A percentile compares a stretch with the other conserved stretches of the same genome.
Conservation (phyloP, 1,284 basidiomycete genomes). For the Rhodotorula mucilaginosa region DNA sequence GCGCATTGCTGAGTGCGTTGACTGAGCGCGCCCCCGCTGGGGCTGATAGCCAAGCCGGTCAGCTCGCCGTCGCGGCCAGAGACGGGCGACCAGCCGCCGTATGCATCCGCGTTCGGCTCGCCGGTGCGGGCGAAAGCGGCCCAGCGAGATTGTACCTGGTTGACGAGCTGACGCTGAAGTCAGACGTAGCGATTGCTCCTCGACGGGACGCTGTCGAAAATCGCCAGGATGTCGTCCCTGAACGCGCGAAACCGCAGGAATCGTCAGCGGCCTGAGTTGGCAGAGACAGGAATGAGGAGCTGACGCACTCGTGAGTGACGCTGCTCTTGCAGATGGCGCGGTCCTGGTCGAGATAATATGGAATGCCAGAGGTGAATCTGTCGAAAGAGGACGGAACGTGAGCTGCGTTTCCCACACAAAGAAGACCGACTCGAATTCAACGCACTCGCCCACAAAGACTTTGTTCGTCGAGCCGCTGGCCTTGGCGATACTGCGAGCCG, state of each 20-base stretch:
- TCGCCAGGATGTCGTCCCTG: slow-evolving; percentile 38
- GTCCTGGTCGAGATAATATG: background rate
- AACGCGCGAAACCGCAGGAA: too few species aligned
- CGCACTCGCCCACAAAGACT: slow-evolving; percentile 34
- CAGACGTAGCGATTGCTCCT: background rate
- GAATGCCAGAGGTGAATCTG: slow-evolving; percentile 36
- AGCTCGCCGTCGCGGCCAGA: too few species aligned
- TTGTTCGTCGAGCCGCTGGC: background rate
- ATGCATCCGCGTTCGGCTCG: slow-evolving; percentile 23
- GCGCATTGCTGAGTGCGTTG: too few species aligned
- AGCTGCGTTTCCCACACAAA: too few species aligned
- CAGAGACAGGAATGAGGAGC: too few species aligned
- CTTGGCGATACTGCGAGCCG: slow-evolving; percentile 21
- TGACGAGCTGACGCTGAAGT: slow-evolving; percentile 13
- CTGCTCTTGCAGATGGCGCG: background rate
- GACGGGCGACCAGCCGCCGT: background rate
- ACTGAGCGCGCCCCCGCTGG: too few species aligned
- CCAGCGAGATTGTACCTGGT: slow-evolving; percentile 37
- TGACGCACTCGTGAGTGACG: slow-evolving; percentile 25
- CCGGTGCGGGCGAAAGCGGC: slow-evolving; percentile 32
- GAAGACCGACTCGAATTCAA: background rate
- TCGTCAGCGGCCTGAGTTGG: background rate
- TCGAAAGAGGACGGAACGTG: background rate
- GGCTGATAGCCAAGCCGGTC: too few species aligned
- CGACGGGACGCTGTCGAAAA: slow-evolving; percentile 23